Evolutionary conservation across 129 eudicot species (phyloP).

Genomic region (Centaurea solstitialis): DNA sequence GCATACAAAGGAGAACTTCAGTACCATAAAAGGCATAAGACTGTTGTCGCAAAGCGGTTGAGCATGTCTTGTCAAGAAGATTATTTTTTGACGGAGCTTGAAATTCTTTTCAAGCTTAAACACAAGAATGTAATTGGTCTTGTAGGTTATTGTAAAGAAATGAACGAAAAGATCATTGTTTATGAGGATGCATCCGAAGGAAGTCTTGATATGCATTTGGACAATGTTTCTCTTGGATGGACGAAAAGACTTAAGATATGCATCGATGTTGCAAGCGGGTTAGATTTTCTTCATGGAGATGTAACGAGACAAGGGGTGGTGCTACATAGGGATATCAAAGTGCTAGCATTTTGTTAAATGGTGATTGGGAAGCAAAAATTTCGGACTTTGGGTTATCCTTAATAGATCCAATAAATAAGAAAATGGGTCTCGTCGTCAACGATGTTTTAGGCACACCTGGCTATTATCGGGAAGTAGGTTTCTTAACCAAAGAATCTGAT

Average conservation of each 20-base stretch:
- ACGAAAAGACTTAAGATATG: constrained; percentile 14
- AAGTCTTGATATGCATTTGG: background rate
- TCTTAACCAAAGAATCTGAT: constrained; percentile 19
- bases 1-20: constrained; percentile 6
- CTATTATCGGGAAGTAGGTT: background rate
- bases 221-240: background rate
- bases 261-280: constrained; percentile 13
- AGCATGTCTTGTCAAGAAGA: background rate
- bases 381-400: background rate
- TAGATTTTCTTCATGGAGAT: constrained; percentile 6
- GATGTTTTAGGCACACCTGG: background rate
- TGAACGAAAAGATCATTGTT: background rate
- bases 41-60: background rate
- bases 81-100: background rate
- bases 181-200: background rate
- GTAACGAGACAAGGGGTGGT: background rate
- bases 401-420: background rate
- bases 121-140: constrained; percentile 14
- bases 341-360: background rate
- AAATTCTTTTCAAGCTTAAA: constrained; percentile 11
- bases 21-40: background rate
- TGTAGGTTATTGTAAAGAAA: background rate
- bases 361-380: background rate
- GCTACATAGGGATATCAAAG: background rate
- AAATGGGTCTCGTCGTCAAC: background rate